Conservation (phyloP, 805 yeast genomes). For the Pichia rugopelliculosa region DNA sequence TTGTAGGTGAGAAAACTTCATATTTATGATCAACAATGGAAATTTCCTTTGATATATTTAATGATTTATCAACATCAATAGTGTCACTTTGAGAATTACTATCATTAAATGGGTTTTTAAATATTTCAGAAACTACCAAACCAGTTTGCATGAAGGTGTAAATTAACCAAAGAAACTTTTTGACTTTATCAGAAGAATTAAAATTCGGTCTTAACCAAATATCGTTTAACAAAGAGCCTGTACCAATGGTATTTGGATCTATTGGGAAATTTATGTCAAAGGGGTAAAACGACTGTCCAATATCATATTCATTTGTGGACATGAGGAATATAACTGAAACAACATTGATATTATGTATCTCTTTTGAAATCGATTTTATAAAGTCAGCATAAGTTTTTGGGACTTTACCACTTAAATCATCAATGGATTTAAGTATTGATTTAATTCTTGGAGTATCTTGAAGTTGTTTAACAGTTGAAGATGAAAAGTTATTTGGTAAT, state of each 20-base stretch:
- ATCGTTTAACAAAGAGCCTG: slow-evolving; percentile 55
- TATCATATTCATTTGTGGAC: slow-evolving; percentile 47
- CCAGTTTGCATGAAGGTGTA: slow-evolving; percentile 76
- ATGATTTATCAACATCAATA: background rate
- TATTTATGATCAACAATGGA: slow-evolving; percentile 16
- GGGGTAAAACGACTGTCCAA: slow-evolving; percentile 25
- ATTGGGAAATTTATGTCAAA: slow-evolving; percentile 7
- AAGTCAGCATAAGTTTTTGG: slow-evolving; percentile 42
- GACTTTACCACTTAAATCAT: slow-evolving; percentile 57
- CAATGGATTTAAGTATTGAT: slow-evolving; percentile 79
- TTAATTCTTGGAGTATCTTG: slow-evolving; percentile 95
- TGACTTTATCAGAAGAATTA: slow-evolving; percentile 60
- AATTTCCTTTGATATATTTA: slow-evolving; percentile 5
- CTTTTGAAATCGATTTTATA: slow-evolving; percentile 15
- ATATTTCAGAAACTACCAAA: slow-evolving; percentile 40
- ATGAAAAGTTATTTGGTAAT: background rate
- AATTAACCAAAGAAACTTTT: slow-evolving; percentile 73
- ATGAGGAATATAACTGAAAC: slow-evolving; percentile 70
- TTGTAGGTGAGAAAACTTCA: slow-evolving; percentile 16
- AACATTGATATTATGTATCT: slow-evolving; percentile 39
- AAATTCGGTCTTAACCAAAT: slow-evolving; percentile 57
- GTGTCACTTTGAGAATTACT: background rate
- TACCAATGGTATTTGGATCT: slow-evolving; percentile 4
- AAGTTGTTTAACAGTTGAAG: slow-evolving; percentile 58
- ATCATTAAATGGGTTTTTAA: slow-evolving; percentile 27